Percentiles rank a stretch among this genome's conserved stretches.
phyloP scores from a whole-genome alignment of 768 basidiomycete genomes.

The Suillus weaverae region DNA sequence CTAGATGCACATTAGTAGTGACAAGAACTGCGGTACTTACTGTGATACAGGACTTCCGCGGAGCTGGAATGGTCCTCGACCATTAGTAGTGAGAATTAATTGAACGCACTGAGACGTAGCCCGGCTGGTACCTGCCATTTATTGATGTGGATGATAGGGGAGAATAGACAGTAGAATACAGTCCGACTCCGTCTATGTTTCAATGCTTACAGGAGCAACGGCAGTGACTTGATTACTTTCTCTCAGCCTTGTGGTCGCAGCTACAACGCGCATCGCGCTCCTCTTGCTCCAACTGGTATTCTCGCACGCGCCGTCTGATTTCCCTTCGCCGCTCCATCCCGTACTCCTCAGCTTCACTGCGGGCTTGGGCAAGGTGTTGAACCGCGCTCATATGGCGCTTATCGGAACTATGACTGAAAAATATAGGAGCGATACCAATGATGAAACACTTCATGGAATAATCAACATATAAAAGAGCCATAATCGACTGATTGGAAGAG shows the following conservation, averaged over 20 bases:
- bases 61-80: not conserved
- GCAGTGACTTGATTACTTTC: not conserved
- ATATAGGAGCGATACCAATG: constrained; percentile 44
- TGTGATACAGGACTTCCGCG: not conserved
- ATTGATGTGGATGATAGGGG: not conserved
- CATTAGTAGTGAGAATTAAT: not conserved
- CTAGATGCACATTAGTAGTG: not conserved
- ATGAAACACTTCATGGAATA: constrained; percentile 38
- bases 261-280: not conserved
- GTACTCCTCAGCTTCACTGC: constrained; percentile 53
- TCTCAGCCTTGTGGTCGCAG: not conserved
- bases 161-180: not conserved
- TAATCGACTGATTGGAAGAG: not conserved
- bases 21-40: not conserved
- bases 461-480: not conserved
- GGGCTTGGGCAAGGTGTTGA: constrained; percentile 58
- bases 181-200: not conserved
- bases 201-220: not conserved
- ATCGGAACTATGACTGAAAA: constrained; percentile 38
- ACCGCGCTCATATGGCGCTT: constrained; percentile 52
- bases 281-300: constrained; percentile 16
- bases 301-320: constrained; percentile 49
- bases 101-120: not conserved
- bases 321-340: constrained; percentile 54
- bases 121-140: not conserved